These are phyloP conservation scores for Trichoderma cornu-damae DNA, from an alignment of 2,329 filamentous ascomycete species.

Conservation along the genomic window DNA sequence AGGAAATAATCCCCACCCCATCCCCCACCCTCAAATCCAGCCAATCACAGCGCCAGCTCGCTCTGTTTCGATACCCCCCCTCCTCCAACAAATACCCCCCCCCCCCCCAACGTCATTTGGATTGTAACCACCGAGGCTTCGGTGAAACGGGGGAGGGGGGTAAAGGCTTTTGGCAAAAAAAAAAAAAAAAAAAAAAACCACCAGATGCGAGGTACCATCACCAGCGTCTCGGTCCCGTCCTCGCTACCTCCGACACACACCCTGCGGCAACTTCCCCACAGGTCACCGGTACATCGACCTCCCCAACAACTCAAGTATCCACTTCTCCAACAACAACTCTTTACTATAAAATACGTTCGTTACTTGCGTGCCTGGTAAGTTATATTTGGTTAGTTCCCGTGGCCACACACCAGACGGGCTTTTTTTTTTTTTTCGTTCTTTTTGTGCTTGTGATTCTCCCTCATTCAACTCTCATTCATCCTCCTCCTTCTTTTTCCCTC, in stretches of 20 bases:
- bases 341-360: too few relatives aligned
- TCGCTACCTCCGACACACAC: neutral
- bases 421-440: too few relatives aligned
- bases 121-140: neutral
- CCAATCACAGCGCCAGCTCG: neutral
- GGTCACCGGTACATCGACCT: neutral
- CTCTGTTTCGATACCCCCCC: too few relatives aligned
- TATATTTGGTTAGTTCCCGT: slow-evolving; percentile 14
- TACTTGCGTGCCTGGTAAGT: too few relatives aligned
- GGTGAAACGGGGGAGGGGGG: too few relatives aligned
- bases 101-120: neutral
- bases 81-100: too few relatives aligned
- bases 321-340: neutral
- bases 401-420: neutral
- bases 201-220: too few relatives aligned
- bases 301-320: neutral
- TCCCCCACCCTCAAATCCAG: neutral
- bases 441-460: slow-evolving; percentile 5
- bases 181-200: too few relatives aligned
- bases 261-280: neutral
- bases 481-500: neutral
- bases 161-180: too few relatives aligned
- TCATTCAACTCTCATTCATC: too few relatives aligned
- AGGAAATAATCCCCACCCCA: neutral
- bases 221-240: neutral